phyloP scores from a whole-genome alignment of 306 rosid species.

The Aeschynomene evenia region DNA sequence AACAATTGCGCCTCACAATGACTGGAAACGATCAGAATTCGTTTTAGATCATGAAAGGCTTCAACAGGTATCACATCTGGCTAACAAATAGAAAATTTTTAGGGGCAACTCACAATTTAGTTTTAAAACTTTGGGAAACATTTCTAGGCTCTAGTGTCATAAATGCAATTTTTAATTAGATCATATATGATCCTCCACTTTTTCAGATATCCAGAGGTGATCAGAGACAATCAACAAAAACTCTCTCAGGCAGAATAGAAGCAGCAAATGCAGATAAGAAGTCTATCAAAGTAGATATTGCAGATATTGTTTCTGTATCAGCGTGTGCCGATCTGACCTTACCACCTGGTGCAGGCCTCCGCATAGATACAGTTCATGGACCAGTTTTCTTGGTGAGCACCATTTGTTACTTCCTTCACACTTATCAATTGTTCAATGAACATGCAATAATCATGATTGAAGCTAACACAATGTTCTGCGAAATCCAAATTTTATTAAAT shows the following conservation, averaged over 20 bases:
- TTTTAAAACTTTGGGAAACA: slow-evolving; percentile 12
- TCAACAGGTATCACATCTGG: slow-evolving; percentile 60
- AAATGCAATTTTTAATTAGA: slow-evolving; percentile 12
- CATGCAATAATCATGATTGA: slow-evolving; percentile 15
- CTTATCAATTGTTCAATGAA: slow-evolving; percentile 4
- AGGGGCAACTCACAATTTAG: slow-evolving; percentile 1
- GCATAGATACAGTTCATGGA: slow-evolving; percentile 79
- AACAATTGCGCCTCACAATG: slow-evolving; percentile 80
- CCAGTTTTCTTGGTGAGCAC: slow-evolving; percentile 78
- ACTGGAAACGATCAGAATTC: slow-evolving; percentile 93
- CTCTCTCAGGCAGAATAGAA: slow-evolving; percentile 57
- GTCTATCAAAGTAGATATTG: slow-evolving; percentile 74
- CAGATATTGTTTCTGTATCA: slow-evolving; percentile 87
- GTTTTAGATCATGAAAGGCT: slow-evolving; percentile 87
- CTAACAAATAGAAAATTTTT: slow-evolving; percentile 12
- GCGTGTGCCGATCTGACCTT: slow-evolving; percentile 94
- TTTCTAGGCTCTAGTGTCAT: slow-evolving; percentile 12
- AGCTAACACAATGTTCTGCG: not conserved
- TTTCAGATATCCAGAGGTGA: slow-evolving; percentile 62
- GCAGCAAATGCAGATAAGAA: slow-evolving; percentile 56
- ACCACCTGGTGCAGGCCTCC: slow-evolving; percentile 98
- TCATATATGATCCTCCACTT: slow-evolving; percentile 18
- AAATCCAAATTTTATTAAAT: slow-evolving; percentile 11
- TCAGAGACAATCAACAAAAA: slow-evolving; percentile 49
- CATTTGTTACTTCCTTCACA: not conserved